phyloP scores from a whole-genome alignment of 2,329 filamentous ascomycete species.

The Dactylellina sp. region DNA sequence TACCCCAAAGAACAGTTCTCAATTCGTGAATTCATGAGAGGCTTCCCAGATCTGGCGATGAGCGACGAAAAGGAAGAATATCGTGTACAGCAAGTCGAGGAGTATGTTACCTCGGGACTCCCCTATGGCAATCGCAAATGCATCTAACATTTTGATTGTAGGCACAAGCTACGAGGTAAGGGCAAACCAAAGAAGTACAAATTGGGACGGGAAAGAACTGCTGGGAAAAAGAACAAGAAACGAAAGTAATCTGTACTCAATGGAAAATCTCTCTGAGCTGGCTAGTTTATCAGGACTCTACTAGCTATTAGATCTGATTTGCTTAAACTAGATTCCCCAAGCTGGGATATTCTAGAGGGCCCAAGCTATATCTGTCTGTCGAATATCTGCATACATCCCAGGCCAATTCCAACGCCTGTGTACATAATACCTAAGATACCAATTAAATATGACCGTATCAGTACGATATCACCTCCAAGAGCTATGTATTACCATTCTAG shows the following conservation, averaged over 20 bases:
- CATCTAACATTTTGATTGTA: conserved; percentile 62
- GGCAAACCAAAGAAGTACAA: conserved; percentile 90
- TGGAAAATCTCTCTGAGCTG: background rate
- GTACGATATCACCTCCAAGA: no score
- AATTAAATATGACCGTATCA: background rate
- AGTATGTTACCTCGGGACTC: conserved; percentile 65
- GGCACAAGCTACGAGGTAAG: conserved; percentile 83
- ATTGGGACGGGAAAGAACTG: conserved; percentile 66
- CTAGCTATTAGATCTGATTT: background rate
- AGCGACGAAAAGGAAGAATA: conserved; percentile 83
- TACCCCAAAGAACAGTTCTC: conserved; percentile 82
- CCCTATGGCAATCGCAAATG: conserved; percentile 29
- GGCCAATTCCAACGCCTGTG: background rate
- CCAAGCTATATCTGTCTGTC: background rate
- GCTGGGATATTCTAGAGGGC: background rate
- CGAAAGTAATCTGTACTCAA: conserved; percentile 18
- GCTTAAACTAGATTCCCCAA: background rate
- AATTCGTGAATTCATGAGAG: conserved; percentile 78
- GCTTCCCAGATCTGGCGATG: conserved; percentile 76
- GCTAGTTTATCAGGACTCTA: background rate
- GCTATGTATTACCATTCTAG: no score
- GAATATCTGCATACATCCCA: background rate
- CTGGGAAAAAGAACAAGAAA: conserved; percentile 58
- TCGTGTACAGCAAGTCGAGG: conserved; percentile 78
- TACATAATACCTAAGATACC: conserved; percentile 8